phyloP scores from a whole-genome alignment of 768 basidiomycete species.

The Hericium coralloides region DNA sequence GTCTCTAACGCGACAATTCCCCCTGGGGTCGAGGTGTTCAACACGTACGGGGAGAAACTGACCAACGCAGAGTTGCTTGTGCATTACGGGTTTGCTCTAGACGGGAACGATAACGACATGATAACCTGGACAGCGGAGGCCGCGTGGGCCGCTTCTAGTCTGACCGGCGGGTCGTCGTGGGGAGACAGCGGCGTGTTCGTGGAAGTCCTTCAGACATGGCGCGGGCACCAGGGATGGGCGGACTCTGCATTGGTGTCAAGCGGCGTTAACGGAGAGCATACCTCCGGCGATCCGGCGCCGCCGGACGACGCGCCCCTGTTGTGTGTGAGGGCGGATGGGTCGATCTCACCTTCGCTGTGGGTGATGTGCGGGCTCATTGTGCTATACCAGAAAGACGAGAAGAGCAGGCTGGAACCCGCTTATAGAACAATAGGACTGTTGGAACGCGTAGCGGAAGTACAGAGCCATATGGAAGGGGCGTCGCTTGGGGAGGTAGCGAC shows the following conservation, averaged over 20 bases:
- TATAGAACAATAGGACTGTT: neutral
- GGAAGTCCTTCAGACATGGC: conserved; percentile 12
- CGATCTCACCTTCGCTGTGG: conserved; percentile 11
- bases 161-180: neutral
- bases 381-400: neutral
- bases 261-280: neutral
- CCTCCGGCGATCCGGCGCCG: neutral
- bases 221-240: conserved; percentile 8
- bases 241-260: conserved; percentile 9
- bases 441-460: neutral
- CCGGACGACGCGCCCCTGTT: conserved; percentile 1
- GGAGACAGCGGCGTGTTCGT: neutral
- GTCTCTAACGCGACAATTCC: conserved; percentile 45
- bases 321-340: conserved; percentile 13
- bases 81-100: conserved; percentile 69
- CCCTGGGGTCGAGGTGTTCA: conserved; percentile 54
- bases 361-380: conserved; percentile 6
- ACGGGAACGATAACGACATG: conserved; percentile 62
- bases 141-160: conserved; percentile 16
- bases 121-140: conserved; percentile 23
- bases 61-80: conserved; percentile 57
- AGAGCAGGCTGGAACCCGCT: neutral
- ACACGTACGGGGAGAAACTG: conserved; percentile 65
- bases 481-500: neutral
- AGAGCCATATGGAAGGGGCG: neutral